phyloP scores from a whole-genome alignment of 148 eudicot genomes.

The Rhododendron simsii region DNA sequence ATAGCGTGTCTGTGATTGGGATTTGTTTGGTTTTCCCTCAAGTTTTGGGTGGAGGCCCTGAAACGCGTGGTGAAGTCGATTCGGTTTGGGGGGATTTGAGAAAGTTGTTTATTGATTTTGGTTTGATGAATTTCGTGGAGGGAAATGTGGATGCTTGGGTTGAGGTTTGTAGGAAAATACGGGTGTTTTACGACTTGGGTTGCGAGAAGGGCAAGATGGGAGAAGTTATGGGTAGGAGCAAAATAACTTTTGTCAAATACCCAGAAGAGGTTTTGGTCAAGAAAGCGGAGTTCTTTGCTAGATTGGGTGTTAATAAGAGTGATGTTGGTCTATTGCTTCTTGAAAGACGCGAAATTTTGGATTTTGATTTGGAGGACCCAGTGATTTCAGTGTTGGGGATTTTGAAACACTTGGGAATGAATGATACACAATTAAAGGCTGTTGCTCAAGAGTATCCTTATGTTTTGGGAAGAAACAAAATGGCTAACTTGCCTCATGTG shows the following conservation, averaged over 20 bases:
- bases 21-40: constrained; percentile 64
- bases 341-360: constrained; percentile 44
- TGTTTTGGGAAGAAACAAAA: constrained; percentile 55
- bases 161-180: constrained; percentile 46
- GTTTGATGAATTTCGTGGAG: constrained; percentile 29
- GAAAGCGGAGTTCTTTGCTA: constrained; percentile 53
- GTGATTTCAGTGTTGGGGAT: constrained; percentile 47
- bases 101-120: constrained; percentile 47
- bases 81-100: constrained; percentile 49
- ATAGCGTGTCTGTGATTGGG: constrained; percentile 34
- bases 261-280: constrained; percentile 40
- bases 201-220: constrained; percentile 46
- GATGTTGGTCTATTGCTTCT: constrained; percentile 59
- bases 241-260: constrained; percentile 38
- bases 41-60: constrained; percentile 30
- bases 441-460: constrained; percentile 40
- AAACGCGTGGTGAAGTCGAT: constrained; percentile 23
- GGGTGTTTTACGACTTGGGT: constrained; percentile 60
- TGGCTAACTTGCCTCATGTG: constrained; percentile 53
- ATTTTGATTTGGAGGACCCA: constrained; percentile 34
- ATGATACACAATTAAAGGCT: constrained; percentile 14
- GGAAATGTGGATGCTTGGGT: constrained; percentile 45
- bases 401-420: constrained; percentile 50
- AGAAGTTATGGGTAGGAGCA: constrained; percentile 40
- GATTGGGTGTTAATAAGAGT: constrained; percentile 36